These are phyloP conservation scores for Haplosporangium gracile DNA, from an alignment of 192 early-diverging fungal genomes.

Conservation along the genomic window DNA sequence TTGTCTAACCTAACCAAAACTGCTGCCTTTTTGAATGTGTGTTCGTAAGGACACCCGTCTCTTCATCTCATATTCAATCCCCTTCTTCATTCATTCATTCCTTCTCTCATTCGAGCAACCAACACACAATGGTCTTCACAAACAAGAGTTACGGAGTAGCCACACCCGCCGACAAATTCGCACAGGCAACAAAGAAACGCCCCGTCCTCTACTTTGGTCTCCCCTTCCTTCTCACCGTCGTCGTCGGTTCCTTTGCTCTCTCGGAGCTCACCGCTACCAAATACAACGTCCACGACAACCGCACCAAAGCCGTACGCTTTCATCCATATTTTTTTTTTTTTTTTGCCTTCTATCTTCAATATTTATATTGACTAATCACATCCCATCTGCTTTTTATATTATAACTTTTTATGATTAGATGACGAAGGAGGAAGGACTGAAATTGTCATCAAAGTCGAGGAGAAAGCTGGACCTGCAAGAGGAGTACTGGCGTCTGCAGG, in stretches of 20 bases:
- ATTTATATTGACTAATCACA: too few relatives aligned
- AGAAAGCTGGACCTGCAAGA: slow-evolving; percentile 77
- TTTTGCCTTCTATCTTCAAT: neutral
- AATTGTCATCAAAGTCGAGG: slow-evolving; percentile 61
- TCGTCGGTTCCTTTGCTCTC: slow-evolving; percentile 80
- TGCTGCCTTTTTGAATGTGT: too few relatives aligned
- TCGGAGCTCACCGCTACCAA: slow-evolving; percentile 79
- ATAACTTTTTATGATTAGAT: slow-evolving; percentile 36
- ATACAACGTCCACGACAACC: slow-evolving; percentile 80
- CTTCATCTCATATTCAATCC: too few relatives aligned
- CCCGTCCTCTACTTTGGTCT: slow-evolving; percentile 80
- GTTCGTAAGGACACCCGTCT: too few relatives aligned
- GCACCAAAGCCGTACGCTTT: slow-evolving; percentile 57
- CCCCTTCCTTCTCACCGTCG: slow-evolving; percentile 76
- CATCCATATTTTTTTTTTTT: neutral
- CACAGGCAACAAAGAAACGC: slow-evolving; percentile 26
- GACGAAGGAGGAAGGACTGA: slow-evolving; percentile 69
- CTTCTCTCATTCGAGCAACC: neutral
- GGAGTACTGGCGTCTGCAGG: slow-evolving; percentile 72
- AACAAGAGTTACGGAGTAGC: slow-evolving; percentile 50
- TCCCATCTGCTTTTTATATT: neutral
- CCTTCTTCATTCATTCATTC: too few relatives aligned
- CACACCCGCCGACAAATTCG: slow-evolving; percentile 30
- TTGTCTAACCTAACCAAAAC: too few relatives aligned
- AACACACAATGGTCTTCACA: slow-evolving; percentile 33